phyloP scores from a whole-genome alignment of 2,329 filamentous ascomycete genomes.

The Pseudogymnoascus sp. region DNA sequence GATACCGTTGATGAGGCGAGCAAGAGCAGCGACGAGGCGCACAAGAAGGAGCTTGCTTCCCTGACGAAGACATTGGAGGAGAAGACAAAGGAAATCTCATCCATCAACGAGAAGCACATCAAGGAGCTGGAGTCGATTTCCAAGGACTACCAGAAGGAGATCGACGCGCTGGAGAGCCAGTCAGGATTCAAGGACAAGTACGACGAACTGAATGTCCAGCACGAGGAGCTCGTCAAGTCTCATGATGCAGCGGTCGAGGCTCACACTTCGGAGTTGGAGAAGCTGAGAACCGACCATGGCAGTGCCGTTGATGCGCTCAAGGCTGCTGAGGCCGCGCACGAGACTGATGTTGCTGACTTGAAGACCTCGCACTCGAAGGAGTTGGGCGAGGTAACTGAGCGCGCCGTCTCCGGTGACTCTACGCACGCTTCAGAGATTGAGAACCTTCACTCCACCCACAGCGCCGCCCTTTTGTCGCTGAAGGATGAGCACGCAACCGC shows the following conservation, averaged over 20 bases:
- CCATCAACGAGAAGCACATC: slow-evolving; percentile 49
- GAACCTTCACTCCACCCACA: slow-evolving; percentile 46
- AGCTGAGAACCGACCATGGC: slow-evolving; percentile 20
- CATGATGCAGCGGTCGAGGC: slow-evolving; percentile 20
- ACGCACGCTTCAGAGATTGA: slow-evolving; percentile 42
- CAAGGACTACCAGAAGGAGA: slow-evolving; percentile 57
- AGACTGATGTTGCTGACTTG: slow-evolving; percentile 48
- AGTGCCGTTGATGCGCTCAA: slow-evolving; percentile 35
- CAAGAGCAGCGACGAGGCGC: slow-evolving; percentile 25
- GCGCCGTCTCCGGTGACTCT: slow-evolving; percentile 40
- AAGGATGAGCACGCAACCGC: slow-evolving; percentile 40
- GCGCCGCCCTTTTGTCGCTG: slow-evolving; percentile 34
- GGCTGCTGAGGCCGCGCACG: slow-evolving; percentile 45
- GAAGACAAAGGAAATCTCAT: slow-evolving; percentile 31
- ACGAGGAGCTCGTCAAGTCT: slow-evolving; percentile 39
- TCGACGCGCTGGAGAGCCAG: slow-evolving; percentile 55
- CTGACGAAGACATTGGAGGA: slow-evolving; percentile 25
- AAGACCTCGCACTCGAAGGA: slow-evolving; percentile 52
- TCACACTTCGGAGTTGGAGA: slow-evolving; percentile 20
- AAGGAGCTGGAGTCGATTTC: slow-evolving; percentile 52
- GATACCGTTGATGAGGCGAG: slow-evolving; percentile 40
- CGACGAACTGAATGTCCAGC: slow-evolving; percentile 51
- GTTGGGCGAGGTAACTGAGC: slow-evolving; percentile 49
- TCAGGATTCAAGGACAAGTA: slow-evolving; percentile 59
- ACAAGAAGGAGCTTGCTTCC: slow-evolving; percentile 25